phyloP scores from a whole-genome alignment of 2,329 filamentous ascomycete genomes.

The Teratosphaeria gauchensis region DNA sequence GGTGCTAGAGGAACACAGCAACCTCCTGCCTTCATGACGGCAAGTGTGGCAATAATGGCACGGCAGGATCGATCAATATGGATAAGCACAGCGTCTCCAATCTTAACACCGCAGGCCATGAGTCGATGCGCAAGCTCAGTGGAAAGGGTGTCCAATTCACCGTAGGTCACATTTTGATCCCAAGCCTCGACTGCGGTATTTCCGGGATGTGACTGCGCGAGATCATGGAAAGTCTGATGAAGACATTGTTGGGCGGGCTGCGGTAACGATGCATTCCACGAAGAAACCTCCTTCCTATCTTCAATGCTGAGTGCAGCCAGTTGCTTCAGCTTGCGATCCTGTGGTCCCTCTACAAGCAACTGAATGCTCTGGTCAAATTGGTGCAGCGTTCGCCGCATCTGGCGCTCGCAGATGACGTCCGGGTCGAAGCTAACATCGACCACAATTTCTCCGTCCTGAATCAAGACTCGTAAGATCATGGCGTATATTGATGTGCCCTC shows the following conservation, averaged over 20 bases:
- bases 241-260: background rate
- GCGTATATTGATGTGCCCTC: too few species aligned
- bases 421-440: background rate
- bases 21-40: background rate
- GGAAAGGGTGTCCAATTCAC: background rate
- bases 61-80: background rate
- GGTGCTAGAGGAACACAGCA: background rate
- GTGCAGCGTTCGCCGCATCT: background rate
- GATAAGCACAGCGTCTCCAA: background rate
- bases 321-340: background rate
- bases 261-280: background rate
- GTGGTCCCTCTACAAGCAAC: background rate
- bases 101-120: background rate
- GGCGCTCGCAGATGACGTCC: background rate
- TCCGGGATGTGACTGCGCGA: background rate
- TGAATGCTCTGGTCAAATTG: background rate
- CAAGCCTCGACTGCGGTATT: background rate
- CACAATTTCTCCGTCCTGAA: background rate
- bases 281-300: background rate
- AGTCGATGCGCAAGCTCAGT: background rate
- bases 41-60: background rate
- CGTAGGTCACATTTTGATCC: background rate
- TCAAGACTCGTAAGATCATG: background rate
- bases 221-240: background rate
- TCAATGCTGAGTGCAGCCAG: background rate